phyloP scores from a whole-genome alignment of 2,329 filamentous ascomycete species.

The Lasiodiplodia gonubiensis region DNA sequence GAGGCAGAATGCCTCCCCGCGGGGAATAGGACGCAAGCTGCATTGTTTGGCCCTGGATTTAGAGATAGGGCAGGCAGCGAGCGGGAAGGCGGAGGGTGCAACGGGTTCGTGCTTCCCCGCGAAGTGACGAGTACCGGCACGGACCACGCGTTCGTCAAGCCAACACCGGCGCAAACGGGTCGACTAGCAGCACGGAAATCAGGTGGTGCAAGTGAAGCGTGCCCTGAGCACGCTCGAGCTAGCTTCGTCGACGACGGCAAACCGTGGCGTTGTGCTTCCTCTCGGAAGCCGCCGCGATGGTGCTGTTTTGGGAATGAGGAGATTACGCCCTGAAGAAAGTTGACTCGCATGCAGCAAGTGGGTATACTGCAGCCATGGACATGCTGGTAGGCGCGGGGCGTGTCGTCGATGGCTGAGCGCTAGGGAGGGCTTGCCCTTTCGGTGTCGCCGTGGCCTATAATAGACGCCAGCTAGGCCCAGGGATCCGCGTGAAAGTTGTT shows the following conservation, averaged over 20 bases:
- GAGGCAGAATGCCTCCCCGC: background rate
- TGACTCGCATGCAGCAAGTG: slow-evolving; percentile 21
- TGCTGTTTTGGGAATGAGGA: slow-evolving; percentile 15
- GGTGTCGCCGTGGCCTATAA: slow-evolving; percentile 27
- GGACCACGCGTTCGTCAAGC: slow-evolving; percentile 25
- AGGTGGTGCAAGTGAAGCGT: slow-evolving; percentile 18
- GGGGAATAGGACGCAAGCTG: background rate
- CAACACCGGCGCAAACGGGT: background rate
- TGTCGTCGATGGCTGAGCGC: slow-evolving; percentile 24
- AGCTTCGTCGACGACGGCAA: slow-evolving; percentile 11
- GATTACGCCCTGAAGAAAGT: slow-evolving; percentile 14
- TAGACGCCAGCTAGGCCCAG: slow-evolving; percentile 19
- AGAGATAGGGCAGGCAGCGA: slow-evolving; percentile 12
- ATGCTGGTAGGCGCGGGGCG: slow-evolving; percentile 15
- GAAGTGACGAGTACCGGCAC: slow-evolving; percentile 11
- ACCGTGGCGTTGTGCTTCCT: slow-evolving; percentile 16
- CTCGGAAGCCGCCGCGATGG: background rate
- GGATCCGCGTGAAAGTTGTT: slow-evolving; percentile 20
- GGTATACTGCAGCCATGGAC: slow-evolving; percentile 14
- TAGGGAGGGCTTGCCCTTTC: slow-evolving; percentile 14
- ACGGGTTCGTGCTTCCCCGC: slow-evolving; percentile 25
- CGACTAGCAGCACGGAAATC: slow-evolving; percentile 14
- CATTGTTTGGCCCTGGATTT: slow-evolving; percentile 12
- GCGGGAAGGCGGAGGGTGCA: slow-evolving; percentile 17
- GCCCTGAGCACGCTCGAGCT: slow-evolving; percentile 19